Base-by-base conservation (phyloP, 805 yeast species). In the Trichomonascus vanleenenianus region DNA sequence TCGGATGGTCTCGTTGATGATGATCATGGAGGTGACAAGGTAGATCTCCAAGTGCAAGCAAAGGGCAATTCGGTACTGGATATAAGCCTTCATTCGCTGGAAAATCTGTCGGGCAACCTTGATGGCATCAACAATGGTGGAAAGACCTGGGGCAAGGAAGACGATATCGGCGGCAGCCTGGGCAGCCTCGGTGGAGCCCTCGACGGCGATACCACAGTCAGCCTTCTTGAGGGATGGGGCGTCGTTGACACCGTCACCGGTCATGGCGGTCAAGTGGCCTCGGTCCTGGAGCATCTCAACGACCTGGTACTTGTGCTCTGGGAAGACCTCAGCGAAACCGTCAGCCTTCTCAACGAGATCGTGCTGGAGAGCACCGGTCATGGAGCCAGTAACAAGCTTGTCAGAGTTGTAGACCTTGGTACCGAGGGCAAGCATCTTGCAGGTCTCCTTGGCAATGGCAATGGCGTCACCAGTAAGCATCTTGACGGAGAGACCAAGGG, bases 201-300 rank as follows among this genome's bases (percentile, higher is more conserved):
- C 95, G 70, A 87, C 96, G 66, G 96, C 96, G 76, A 87, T 87
- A 84, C 96, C 96, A 63, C 85, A 79, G 67, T 81, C 88, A 63
- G 94, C 95, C 79, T 87, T 87, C 87, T 87, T 87, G 74, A 87
- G 79, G 56, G 96, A 87, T 64, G 96, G 96, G 63, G 96, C 95
- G 74, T 87, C 96, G 78, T 87, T 87, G 68, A 87, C 96, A 85
- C 96, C 96, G 69, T 87, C 96, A 84, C 96, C 96, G 77, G 96
- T 87, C 96, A 87, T 87, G 72, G 96, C 96, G 74, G 88, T 95
- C 74, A 87, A 79, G 82, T 84, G 86, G 73, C 96, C 96, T 79
- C 95, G 83, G 69, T 82, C 78, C 78, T 87, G 96, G 71, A 87
- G 79, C 68, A 86, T 85, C 75, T 86, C 95, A 71, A 87, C 96